phyloP scores from a whole-genome alignment of 2,329 filamentous ascomycete species.

The Pseudocercospora musae region DNA sequence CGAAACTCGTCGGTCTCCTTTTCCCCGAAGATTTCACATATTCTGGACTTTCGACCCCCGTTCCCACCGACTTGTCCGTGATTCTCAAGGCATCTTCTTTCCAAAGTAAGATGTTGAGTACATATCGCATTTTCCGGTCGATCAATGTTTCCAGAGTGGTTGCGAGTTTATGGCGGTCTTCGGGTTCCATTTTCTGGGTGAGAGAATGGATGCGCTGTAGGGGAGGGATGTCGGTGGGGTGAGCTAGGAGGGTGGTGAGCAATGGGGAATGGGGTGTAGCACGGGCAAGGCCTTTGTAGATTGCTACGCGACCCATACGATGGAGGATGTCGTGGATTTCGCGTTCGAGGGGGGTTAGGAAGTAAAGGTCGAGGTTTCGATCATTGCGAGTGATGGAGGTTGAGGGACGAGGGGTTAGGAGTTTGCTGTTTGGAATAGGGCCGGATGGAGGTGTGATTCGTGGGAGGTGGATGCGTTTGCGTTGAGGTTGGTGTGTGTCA shows the following conservation, averaged over 20 bases:
- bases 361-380: background rate
- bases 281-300: conserved; percentile 7
- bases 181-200: background rate
- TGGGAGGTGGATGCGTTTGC: background rate
- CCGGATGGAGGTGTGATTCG: background rate
- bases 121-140: background rate
- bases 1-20: background rate
- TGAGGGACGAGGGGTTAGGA: background rate
- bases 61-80: conserved; percentile 1
- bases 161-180: conserved; percentile 2
- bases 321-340: conserved; percentile 10
- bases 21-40: background rate
- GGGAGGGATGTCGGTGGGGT: background rate
- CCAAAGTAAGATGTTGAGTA: conserved; percentile 3
- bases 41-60: background rate
- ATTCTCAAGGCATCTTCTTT: background rate
- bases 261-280: no score
- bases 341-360: conserved; percentile 3
- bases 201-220: conserved; percentile 1
- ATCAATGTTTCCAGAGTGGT: background rate
- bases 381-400: background rate
- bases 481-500: background rate
- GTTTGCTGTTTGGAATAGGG: background rate
- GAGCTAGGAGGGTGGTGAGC: conserved; percentile 4
- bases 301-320: conserved; percentile 3